Conservation (phyloP, 257 asterid species). For the Fraxinus americana region DNA sequence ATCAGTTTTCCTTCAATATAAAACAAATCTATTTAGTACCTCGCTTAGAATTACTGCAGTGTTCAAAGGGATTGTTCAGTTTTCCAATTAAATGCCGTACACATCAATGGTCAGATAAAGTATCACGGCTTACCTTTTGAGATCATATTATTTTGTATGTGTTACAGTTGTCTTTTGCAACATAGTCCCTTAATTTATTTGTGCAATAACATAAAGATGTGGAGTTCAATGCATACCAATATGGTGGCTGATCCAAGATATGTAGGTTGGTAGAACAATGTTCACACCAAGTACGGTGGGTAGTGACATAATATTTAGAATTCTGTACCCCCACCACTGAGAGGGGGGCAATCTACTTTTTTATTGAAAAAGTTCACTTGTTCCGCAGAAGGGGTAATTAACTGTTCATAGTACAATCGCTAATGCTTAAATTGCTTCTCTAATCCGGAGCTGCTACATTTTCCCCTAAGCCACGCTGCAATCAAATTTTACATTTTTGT, state of each 20-base stretch:
- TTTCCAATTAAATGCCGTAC: not conserved
- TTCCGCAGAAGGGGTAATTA: not conserved
- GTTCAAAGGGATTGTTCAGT: not conserved
- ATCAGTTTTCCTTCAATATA: not conserved
- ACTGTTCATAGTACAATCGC: not conserved
- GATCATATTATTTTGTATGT: conserved; percentile 13
- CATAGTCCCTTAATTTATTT: conserved; percentile 8
- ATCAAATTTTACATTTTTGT: conserved; percentile 6
- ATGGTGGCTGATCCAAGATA: conserved; percentile 16
- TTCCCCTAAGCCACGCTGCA: conserved; percentile 5
- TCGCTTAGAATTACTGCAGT: conserved; percentile 2
- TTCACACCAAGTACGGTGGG: not conserved
- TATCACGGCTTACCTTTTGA: not conserved
- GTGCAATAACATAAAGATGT: not conserved
- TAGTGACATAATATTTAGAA: not conserved
- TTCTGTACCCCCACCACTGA: not conserved
- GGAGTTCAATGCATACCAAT: not conserved
- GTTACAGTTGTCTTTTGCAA: conserved; percentile 11
- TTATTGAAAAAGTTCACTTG: not conserved
- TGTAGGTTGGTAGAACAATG: not conserved
- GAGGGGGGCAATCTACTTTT: not conserved
- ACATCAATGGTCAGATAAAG: not conserved
- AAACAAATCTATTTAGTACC: not conserved
- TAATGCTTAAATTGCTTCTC: not conserved
- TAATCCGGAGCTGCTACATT: conserved; percentile 1